Evolutionary conservation across 371 early-diverging fungal genomes (phyloP).

Genomic region (Actinomortierella ambigua): DNA sequence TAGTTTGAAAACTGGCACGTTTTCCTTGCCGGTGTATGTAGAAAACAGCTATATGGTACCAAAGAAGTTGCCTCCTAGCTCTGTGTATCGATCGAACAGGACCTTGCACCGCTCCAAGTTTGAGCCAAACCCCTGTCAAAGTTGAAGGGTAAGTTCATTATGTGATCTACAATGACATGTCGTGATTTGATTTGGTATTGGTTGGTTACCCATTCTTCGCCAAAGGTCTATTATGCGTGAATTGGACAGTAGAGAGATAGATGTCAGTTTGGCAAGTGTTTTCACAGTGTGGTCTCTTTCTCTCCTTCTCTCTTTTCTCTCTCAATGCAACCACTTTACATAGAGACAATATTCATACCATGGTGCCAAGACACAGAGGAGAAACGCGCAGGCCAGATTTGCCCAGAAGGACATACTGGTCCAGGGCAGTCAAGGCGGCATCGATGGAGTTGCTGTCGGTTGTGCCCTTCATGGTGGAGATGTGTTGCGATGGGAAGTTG

Average conservation of each 20-base stretch:
- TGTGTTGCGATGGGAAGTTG: conserved; percentile 22
- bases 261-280: background rate
- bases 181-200: background rate
- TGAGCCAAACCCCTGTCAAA: conserved; percentile 31
- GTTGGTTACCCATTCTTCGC: conserved; percentile 34
- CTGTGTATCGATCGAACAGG: conserved; percentile 48
- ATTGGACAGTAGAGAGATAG: background rate
- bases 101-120: conserved; percentile 35
- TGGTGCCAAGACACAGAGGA: conserved; percentile 49
- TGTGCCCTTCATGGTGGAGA: conserved; percentile 44
- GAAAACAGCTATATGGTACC: conserved; percentile 29
- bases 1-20: too few species aligned
- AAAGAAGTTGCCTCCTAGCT: conserved; percentile 51
- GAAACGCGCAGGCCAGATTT: conserved; percentile 50
- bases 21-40: conserved; percentile 1
- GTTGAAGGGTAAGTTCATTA: background rate
- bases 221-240: conserved; percentile 45
- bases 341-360: conserved; percentile 18
- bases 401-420: conserved; percentile 47
- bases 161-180: background rate
- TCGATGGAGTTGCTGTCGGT: conserved; percentile 27
- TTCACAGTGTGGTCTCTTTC: background rate
- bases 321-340: background rate
- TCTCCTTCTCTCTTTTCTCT: background rate
- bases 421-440: conserved; percentile 38